Evolutionary conservation across 2,329 filamentous ascomycete species (phyloP), one percentile per base, ranked within the genome.

Genomic region (Ascochyta pisi): DNA sequence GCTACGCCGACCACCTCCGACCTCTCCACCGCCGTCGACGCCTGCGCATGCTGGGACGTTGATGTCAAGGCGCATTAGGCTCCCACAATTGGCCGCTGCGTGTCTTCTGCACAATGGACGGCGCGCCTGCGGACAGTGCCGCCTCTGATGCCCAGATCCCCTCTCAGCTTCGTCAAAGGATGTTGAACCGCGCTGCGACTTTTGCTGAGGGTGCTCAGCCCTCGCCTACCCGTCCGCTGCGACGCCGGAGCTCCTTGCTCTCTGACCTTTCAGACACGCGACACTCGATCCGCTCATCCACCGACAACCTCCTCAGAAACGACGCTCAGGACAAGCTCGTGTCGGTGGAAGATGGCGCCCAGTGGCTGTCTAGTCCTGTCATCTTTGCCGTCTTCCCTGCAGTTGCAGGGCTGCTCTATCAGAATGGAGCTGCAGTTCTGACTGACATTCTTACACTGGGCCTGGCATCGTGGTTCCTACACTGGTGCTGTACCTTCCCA

Each of bases 401-500:
- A 1, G 72, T 96, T n/a, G 91, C 87, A 0, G 94, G 93, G 0
- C 77, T 96, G 44, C 80, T 97, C 53, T 96, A 96, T 73, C 85
- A 90, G 58, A 90, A 96, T 77, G 94, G 94, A 12, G 89, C 88
- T 65, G 85, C 89, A 0, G 83, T 97, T 58, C 86, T 93, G 50
- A 96, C 92, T 0, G 94, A 98, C 75, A 77, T 96, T 26, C 89
- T 95, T 66, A 81, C 98, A 31, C 78, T 98, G 29, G 86, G 84
- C 3, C 76, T 98, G 58, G 90, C 91, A 2, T 91, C 89, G 4
- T 84, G 97, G 40, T 96, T 97, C 68, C 80, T 98, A 59, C 93
- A 96, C 73, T 97, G 92, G 91, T 93, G 91, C 44, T 89, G 97
- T 39, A 89, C 91, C 52, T 82, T 95, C 63, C 94, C 94, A 65